A percentile compares a stretch with the other conserved stretches of the same genome.
Conservation (phyloP, 2,329 filamentous ascomycete species). For the Aspergillus fumigatiaffinis region DNA sequence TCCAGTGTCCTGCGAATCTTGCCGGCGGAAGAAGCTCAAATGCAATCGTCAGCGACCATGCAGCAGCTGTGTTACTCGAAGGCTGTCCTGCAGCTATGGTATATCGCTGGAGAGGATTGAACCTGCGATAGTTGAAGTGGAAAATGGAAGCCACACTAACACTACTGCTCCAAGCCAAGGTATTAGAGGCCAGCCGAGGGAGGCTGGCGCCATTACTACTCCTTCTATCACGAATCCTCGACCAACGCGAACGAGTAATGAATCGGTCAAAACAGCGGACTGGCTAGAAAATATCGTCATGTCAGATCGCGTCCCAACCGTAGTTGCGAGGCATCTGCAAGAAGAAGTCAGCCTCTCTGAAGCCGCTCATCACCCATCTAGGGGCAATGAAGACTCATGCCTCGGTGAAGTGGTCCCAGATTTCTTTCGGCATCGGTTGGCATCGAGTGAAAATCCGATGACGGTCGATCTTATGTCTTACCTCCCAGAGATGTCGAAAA, state of each 20-base stretch:
- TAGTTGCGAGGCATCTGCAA: slow-evolving; percentile 15
- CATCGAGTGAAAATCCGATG: slow-evolving; percentile 18
- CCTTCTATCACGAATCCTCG: not conserved
- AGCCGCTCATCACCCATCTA: slow-evolving; percentile 6
- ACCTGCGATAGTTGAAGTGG: not conserved
- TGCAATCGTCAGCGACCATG: slow-evolving; percentile 52
- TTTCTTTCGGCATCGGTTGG: slow-evolving; percentile 1
- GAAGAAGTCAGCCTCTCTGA: slow-evolving; percentile 3
- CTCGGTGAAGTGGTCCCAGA: not conserved
- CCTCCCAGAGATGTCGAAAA: slow-evolving; percentile 28
- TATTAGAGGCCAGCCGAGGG: not conserved
- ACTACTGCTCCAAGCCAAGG: too few relatives aligned
- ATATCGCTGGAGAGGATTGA: not conserved
- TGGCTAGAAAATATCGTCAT: slow-evolving; percentile 28
- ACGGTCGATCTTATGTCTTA: slow-evolving; percentile 17
- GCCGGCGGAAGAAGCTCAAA: slow-evolving; percentile 47
- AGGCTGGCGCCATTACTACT: not conserved
- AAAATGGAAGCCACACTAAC: not conserved
- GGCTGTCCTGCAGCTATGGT: slow-evolving; percentile 25
- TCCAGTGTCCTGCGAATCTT: slow-evolving; percentile 39
- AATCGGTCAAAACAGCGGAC: slow-evolving; percentile 23
- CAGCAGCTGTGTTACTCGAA: slow-evolving; percentile 41
- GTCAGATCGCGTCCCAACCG: slow-evolving; percentile 24
- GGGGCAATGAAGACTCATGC: not conserved
- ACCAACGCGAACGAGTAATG: slow-evolving; percentile 8